These are phyloP conservation scores for Bruguiera sexangula DNA, from an alignment of 345 rosid species.

Conservation along the genomic window DNA sequence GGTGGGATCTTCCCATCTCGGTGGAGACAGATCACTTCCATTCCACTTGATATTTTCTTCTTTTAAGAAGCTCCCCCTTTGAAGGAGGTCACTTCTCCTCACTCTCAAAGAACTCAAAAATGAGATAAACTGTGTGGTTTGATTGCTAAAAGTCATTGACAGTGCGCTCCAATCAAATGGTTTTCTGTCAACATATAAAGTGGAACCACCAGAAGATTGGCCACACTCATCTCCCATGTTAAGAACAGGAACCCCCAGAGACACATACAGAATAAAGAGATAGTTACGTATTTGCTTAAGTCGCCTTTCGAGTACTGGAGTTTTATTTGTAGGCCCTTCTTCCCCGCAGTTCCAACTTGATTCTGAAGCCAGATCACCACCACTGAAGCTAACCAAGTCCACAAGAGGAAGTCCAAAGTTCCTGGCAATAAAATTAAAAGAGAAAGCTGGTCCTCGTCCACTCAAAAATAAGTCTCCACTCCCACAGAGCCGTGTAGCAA, in stretches of 20 bases:
- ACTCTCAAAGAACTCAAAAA: slow-evolving; percentile 59
- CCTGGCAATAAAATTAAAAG: slow-evolving; percentile 67
- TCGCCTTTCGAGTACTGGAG: slow-evolving; percentile 68
- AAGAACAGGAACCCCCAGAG: slow-evolving; percentile 80
- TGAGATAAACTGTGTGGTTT: slow-evolving; percentile 66
- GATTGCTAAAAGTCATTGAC: slow-evolving; percentile 59
- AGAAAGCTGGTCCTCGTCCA: slow-evolving; percentile 88
- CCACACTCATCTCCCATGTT: slow-evolving; percentile 98
- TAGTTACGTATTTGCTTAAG: slow-evolving; percentile 83
- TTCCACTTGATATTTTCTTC: slow-evolving; percentile 79
- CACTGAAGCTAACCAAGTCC: slow-evolving; percentile 84
- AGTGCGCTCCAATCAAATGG: slow-evolving; percentile 65
- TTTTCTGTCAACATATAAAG: slow-evolving; percentile 46
- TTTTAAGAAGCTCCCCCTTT: slow-evolving; percentile 50
- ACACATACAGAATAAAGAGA: slow-evolving; percentile 64
- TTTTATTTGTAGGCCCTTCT: slow-evolving; percentile 79
- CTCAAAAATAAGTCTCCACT: slow-evolving; percentile 74
- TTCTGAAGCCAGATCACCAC: slow-evolving; percentile 47
- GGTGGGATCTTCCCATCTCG: slow-evolving; percentile 70
- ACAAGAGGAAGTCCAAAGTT: slow-evolving; percentile 81
- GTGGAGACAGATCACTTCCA: slow-evolving; percentile 62
- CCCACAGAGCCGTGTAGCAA: slow-evolving; percentile 92
- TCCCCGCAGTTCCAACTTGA: slow-evolving; percentile 95
- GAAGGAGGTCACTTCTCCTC: slow-evolving; percentile 68
- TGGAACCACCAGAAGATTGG: slow-evolving; percentile 70